Base-by-base conservation (phyloP, 176 grass and related monocot species). In the Tillandsia fasciculata region DNA sequence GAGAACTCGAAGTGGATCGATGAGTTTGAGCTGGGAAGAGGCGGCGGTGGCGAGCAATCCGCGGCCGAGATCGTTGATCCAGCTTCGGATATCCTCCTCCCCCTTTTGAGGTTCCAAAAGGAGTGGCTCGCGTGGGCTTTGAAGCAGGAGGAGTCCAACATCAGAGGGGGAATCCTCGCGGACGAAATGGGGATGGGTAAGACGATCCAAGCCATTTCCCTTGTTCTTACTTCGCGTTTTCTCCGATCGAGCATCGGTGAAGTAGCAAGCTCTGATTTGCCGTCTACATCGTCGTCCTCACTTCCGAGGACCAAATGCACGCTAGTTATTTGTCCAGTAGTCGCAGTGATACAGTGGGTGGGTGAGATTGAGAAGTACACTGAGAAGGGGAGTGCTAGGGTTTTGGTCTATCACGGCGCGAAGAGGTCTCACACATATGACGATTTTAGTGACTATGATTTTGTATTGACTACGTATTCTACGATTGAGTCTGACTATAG, bases 131-230 rank as follows among this genome's bases (percentile, higher is more conserved):
- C 74, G 2, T 92, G 94, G 94, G 94, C 89, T 49, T 83, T 97
- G 13, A 84, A 65, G 49, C 89, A 93, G 83, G 94, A 97, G 74
- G 74, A 67, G 26, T 90, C 84, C 12, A 12, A 61, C 49, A 59
- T 82, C 11, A 85, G 52, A 28, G 89, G 89, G 1, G 94, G 94
- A 26, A 90, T 99, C 78, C 85, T 99, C 27, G 94, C 94, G 0
- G 89, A 99, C 24, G 94, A 93, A 78, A 99, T 99, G 94, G 89
- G 94, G 23, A 99, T 99, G 94, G 94, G 94, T 52, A 99, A 93
- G 83, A 99, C 89, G 68, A 99, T 99, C 82, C 94, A 99, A 51
- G 94, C 86, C 11, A 93, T 99, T 79, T 87, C 89, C 29, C 89
- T 99, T 49, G 94, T 99, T 67, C 72, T 90, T 15, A 87, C 86